Percentiles rank a stretch among this genome's conserved stretches.
Evolutionary conservation across 805 yeast genomes (phyloP).

Genomic region (Wickerhamomyces sydowiorum): DNA sequence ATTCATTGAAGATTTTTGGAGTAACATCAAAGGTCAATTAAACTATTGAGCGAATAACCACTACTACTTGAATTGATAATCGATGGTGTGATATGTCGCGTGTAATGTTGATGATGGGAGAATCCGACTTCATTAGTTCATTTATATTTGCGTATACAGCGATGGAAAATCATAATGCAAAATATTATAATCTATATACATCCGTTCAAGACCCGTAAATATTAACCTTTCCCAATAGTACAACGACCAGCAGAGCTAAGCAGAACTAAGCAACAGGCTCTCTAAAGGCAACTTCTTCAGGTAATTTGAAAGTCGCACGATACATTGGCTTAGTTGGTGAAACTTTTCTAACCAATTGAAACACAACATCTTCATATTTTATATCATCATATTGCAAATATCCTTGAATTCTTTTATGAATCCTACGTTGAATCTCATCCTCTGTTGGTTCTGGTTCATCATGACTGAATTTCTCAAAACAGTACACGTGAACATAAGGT

Average conservation of each 20-base stretch:
- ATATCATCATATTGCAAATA: constrained; percentile 38
- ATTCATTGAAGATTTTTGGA: constrained; percentile 46
- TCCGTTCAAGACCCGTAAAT: too few relatives aligned
- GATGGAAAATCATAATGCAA: neutral
- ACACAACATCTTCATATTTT: constrained; percentile 42
- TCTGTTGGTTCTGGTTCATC: constrained; percentile 65
- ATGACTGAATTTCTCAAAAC: constrained; percentile 85
- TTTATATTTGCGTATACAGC: neutral
- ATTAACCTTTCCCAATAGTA: too few relatives aligned
- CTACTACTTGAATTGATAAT: too few relatives aligned
- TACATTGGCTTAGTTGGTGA: constrained; percentile 98
- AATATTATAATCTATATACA: too few relatives aligned
- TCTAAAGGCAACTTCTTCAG: constrained; percentile 57
- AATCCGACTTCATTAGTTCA: neutral
- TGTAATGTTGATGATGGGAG: neutral
- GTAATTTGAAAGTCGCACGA: constrained; percentile 75
- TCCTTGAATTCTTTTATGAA: constrained; percentile 46
- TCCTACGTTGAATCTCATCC: constrained; percentile 62
- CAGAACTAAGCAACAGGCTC: neutral
- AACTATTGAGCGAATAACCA: constrained; percentile 27
- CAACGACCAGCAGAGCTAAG: too few relatives aligned
- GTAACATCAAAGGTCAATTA: constrained; percentile 39
- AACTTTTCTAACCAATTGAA: constrained; percentile 88
- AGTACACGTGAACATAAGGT: constrained; percentile 82
- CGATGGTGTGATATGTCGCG: too few relatives aligned